Base-by-base conservation (phyloP, 495 filamentous ascomycete genomes). In the Penicillium robsamsonii region DNA sequence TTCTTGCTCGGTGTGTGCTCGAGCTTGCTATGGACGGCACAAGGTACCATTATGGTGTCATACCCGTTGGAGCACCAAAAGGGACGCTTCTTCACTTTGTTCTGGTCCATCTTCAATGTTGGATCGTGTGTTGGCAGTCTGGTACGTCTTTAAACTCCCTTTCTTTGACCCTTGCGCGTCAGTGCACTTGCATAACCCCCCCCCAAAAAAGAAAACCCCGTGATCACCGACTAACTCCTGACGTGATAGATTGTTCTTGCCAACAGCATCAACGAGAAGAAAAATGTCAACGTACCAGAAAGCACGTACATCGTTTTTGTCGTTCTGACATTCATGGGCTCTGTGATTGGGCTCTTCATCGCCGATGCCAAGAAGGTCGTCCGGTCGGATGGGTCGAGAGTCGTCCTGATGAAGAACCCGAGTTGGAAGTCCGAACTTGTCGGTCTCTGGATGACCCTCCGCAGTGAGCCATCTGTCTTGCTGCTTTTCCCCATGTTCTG, bases 391-490 rank as follows among this genome's bases (percentile, higher is more conserved):
- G 89, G 89, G 24, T 84, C 84, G 35, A 80, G 79, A 50, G 79
- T 91, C 61, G 85, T 91, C 58, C 61, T 90, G n/a, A 90, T 90
- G 87, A 88, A 90, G 77, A 84, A 91, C 66, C 89, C 89, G 2
- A 85, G 84, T 25, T 86, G 83, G 81, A 53, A 61, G 46, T 67
- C 61, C 45, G 74, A 77, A 54, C 8, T 77, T 7, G 40, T 66
- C 13, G 74, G 74, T 5, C 55, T 77, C 27, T 67, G 54, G 47
- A 66, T 69, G 31, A 72, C 66, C n/a, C 51, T 77, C 4, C 52
- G 57, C 17, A 62, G 58, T 33, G 69, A 78, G 27, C 61, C 67
- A 13, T 70, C 66, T 43, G 67, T 76, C 24, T 46, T 75, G 40
- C 65, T 71, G 17, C 67, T 79, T 27, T 73, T 77, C 55, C 76